phyloP scores from a whole-genome alignment of 2,329 filamentous ascomycete species.

The Rhynchosporium graminicola region DNA sequence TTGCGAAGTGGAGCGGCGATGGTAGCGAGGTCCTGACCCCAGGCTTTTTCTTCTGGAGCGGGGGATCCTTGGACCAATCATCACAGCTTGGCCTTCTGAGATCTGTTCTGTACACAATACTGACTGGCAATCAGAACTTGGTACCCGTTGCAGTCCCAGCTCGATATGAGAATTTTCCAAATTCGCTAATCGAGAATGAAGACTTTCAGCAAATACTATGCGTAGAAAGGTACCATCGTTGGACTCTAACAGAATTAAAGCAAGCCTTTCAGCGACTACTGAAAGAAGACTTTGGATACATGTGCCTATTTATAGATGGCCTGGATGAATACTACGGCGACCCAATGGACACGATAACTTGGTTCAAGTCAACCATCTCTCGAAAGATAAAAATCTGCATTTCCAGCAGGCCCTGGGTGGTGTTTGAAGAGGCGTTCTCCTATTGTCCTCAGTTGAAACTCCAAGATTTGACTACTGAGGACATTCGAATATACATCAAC shows the following conservation, averaged over 20 bases:
- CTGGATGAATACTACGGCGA: conserved; percentile 29
- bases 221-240: conserved; percentile 3
- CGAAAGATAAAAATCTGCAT: conserved; percentile 27
- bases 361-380: neutral
- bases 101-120: conserved; percentile 18
- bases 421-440: conserved; percentile 23
- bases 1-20: neutral
- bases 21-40: conserved; percentile 35
- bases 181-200: neutral
- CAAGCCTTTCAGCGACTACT: conserved; percentile 8
- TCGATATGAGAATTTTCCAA: conserved; percentile 14
- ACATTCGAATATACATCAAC: conserved; percentile 7
- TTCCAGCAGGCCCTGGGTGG: conserved; percentile 25
- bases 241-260: conserved; percentile 11
- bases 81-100: conserved; percentile 22
- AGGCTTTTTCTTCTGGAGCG: conserved; percentile 50
- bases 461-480: conserved; percentile 19
- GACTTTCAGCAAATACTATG: neutral
- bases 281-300: conserved; percentile 9
- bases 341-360: neutral
- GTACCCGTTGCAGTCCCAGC: conserved; percentile 13
- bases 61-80: conserved; percentile 37
- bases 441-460: conserved; percentile 12
- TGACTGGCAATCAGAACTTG: conserved; percentile 2
- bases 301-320: conserved; percentile 30